A percentile compares a stretch with the other conserved stretches of the same genome.
Conservation (phyloP, 2,329 filamentous ascomycete species). For the Tolypocladium tundrense region DNA sequence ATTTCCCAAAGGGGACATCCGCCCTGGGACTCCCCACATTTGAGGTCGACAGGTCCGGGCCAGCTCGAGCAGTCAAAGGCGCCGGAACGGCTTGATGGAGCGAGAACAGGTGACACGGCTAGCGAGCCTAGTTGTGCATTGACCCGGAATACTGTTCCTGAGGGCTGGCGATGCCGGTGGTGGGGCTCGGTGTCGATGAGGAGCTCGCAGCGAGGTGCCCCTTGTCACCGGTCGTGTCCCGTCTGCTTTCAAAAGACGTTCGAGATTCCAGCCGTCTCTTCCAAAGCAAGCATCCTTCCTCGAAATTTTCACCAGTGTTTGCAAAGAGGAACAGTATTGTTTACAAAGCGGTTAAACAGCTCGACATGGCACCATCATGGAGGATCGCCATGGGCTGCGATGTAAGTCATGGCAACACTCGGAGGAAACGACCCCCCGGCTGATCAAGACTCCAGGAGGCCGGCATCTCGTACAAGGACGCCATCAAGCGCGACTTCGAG, state of each 20-base stretch:
- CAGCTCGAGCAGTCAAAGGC: background rate
- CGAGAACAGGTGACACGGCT: background rate
- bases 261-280: too few species aligned
- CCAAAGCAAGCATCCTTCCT: too few species aligned
- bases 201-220: background rate
- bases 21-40: background rate
- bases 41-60: background rate
- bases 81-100: background rate
- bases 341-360: background rate
- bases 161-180: background rate
- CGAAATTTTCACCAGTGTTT: background rate
- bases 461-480: slow-evolving; percentile 68
- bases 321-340: background rate
- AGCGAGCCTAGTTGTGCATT: background rate
- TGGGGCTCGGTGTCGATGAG: background rate
- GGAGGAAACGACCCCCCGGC: background rate
- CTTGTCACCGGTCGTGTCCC: background rate
- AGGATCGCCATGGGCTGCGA: slow-evolving; percentile 44
- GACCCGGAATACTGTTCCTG: background rate
- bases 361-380: slow-evolving; percentile 36
- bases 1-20: background rate
- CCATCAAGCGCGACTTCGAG: slow-evolving; percentile 63
- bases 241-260: background rate
- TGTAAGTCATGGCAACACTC: slow-evolving; percentile 24
- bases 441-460: slow-evolving; percentile 41